Evolutionary conservation across 2,329 filamentous ascomycete genomes (phyloP).

Genomic region (Eurotiales sp.): DNA sequence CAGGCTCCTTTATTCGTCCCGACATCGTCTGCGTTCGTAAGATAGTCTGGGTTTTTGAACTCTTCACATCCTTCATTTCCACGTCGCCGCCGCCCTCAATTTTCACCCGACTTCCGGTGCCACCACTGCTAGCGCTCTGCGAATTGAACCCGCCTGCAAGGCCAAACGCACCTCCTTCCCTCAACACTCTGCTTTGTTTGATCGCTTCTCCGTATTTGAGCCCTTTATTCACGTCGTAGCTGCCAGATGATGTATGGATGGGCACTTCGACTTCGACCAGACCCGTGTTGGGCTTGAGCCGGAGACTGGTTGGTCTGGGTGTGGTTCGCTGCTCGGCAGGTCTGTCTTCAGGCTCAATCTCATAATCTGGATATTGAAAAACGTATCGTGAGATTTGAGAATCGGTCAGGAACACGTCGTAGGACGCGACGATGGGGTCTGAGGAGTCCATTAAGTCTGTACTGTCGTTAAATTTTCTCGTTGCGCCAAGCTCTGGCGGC

Average conservation of each 20-base stretch:
- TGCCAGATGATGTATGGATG: constrained; percentile 62
- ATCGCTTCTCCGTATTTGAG: constrained; percentile 78
- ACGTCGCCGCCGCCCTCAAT: constrained; percentile 21
- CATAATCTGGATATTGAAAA: constrained; percentile 76
- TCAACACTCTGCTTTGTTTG: constrained; percentile 48
- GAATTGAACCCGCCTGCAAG: constrained; percentile 70
- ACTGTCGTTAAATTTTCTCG: too few relatives aligned
- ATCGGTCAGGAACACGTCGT: constrained; percentile 84
- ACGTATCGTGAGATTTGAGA: constrained; percentile 68
- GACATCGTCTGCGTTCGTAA: constrained; percentile 79
- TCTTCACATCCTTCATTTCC: constrained; percentile 29
- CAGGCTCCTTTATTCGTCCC: constrained; percentile 68
- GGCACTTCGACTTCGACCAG: constrained; percentile 93
- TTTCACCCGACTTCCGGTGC: constrained; percentile 18
- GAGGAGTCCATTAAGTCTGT: constrained; percentile 25
- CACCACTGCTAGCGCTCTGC: constrained; percentile 24
- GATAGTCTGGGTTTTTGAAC: constrained; percentile 46
- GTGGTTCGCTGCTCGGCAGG: constrained; percentile 56
- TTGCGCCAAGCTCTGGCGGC: neutral
- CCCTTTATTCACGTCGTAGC: constrained; percentile 79
- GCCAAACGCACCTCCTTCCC: constrained; percentile 65
- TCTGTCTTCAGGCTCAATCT: constrained; percentile 30
- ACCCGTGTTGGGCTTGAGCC: constrained; percentile 75
- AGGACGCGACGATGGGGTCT: constrained; percentile 69
- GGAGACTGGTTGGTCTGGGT: constrained; percentile 65